Percentiles rank a stretch among this genome's conserved stretches.
Evolutionary conservation across 2,329 filamentous ascomycete species (phyloP).

Genomic region (Harringtonia lauricola): DNA sequence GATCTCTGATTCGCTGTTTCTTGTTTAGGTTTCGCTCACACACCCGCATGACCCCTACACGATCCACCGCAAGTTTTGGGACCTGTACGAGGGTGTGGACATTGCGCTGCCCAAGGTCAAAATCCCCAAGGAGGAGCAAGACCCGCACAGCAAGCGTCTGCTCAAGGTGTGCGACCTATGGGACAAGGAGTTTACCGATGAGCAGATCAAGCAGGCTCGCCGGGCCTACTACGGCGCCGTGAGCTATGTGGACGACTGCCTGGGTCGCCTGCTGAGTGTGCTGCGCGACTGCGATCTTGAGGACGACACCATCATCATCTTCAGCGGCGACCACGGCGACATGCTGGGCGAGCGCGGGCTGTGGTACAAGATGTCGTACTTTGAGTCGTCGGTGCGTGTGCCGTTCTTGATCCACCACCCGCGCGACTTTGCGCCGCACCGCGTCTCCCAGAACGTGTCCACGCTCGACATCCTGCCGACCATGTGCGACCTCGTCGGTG

Average conservation of each 20-base stretch:
- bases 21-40: constrained; percentile 62
- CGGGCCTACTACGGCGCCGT: constrained; percentile 89
- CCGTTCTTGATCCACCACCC: constrained; percentile 80
- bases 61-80: constrained; percentile 90
- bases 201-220: constrained; percentile 75
- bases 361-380: constrained; percentile 95
- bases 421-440: constrained; percentile 59
- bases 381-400: constrained; percentile 81
- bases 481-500: constrained; percentile 71
- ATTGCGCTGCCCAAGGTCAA: constrained; percentile 71
- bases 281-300: constrained; percentile 70
- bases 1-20: background rate
- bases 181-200: constrained; percentile 71
- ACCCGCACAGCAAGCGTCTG: constrained; percentile 77
- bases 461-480: constrained; percentile 87
- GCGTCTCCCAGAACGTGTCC: constrained; percentile 74
- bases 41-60: constrained; percentile 94
- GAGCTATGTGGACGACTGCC: constrained; percentile 87
- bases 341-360: constrained; percentile 89
- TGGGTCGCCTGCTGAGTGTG: constrained; percentile 69
- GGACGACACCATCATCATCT: constrained; percentile 82
- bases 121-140: constrained; percentile 71
- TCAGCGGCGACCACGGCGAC: constrained; percentile 88
- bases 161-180: constrained; percentile 80
- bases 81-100: constrained; percentile 79